Evolutionary conservation across 1,139 yeast genomes (phyloP), one percentile per base, ranked within the genome.

Genomic region (Geotrichum australiense): DNA sequence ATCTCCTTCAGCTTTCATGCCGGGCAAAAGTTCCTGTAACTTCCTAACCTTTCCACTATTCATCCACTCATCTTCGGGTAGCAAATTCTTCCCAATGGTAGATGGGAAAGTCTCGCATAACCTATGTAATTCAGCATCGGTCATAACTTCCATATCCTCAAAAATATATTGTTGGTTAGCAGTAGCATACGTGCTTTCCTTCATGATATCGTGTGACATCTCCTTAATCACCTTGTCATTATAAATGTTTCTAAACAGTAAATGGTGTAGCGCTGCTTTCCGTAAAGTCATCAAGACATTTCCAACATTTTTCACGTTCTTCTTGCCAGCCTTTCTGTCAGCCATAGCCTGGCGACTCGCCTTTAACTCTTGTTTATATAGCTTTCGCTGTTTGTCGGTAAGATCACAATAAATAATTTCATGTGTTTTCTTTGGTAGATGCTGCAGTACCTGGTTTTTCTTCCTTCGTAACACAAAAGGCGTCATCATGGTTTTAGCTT

Each of bases 401-500:
- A 85, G 66, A 2, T 73, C 77, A 61, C 96, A 86, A 50, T 69
- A 71, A 37, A 74, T 75, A 31, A 82, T 71, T 35, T 66, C 67
- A 49, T 80, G 86, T 38, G 69, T 64, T 58, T 93, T 91, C 22
- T 73, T 70, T 0, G 98, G 98, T 50, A 91, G 68, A 59, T 91
- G 93, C 56, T 83, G 76, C 58, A 91, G 71, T 8, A 91, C 98
- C 62, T 91, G 97, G 46, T 77, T 83, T 65, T 91, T 91, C 57
- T 82, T 82, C 59, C 99, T 78, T 61, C 99, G 74, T 54, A 91
- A 68, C 7, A 91, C 91, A 65, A 91, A 91, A 4, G 99, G 99
- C 2, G 94, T 83, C 98, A 91, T 91, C 96, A 91, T 91, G 3
- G 93, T 81, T 61, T 85, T 86, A 5, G 99, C 99, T 57, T 87